Base-by-base conservation (phyloP, 73 alveolate genomes). In the Tetrahymena elliotti region DNA sequence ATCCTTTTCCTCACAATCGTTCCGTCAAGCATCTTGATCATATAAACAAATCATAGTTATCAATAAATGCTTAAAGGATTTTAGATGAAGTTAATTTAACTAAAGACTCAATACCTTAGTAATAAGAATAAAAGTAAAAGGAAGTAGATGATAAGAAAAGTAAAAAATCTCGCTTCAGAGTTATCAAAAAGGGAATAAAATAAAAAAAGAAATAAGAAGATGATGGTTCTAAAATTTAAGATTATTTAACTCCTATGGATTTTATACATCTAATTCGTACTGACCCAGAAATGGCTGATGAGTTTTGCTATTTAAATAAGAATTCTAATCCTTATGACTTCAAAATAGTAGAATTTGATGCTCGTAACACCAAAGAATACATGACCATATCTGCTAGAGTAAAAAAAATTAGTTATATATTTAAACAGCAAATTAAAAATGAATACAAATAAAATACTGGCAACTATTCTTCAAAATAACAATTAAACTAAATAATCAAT, bases 251-350 rank as follows among this genome's bases (percentile, higher is more conserved):
- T 33, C 99, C 99, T 13, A 94, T 96, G 92, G 99, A 98, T 35
- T 98, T 98, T 84, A 97, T 97, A 12, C 96, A 97, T 82, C 95
- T 98, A 82, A 97, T 98, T 35, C 92, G 97, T 52, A 95, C 95
- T 24, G 98, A 97, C 84, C 98, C 99, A 33, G 99, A 97, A 36
- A 95, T 98, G 94, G 95, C 96, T 82, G 97, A 94, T 83, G 96
- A 98, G 37, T 98, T 98, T 94, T 97, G 99, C 96, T 98, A 98
- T 93, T 97, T 98, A 84, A 97, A 97, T 96, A 96, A 97, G 94
- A 93, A 93, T 84, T 98, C 97, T 16, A 98, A 98, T 94, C 96
- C 97, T 68, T 98, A 98, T 88, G 99, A 98, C 35, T 98, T 97
- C 95, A 97, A 98, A 92, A 95, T 98, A 16, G 99, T 98, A 8